phyloP scores from a whole-genome alignment of 495 filamentous ascomycete genomes.

The Aspergillus homomorphus region DNA sequence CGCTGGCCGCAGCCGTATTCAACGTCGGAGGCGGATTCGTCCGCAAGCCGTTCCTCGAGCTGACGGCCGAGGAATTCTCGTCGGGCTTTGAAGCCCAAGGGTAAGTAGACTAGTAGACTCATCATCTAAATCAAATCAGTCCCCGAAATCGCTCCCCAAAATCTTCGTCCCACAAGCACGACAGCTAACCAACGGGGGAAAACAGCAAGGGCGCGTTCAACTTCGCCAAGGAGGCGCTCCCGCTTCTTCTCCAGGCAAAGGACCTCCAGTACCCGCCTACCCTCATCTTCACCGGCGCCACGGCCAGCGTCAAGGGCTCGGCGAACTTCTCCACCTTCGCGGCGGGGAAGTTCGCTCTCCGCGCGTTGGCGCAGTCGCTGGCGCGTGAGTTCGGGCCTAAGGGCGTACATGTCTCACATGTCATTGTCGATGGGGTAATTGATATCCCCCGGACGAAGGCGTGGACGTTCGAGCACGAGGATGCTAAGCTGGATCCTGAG shows the following conservation, averaged over 20 bases:
- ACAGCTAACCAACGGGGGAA: no score
- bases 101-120: conserved; percentile 42
- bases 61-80: conserved; percentile 62
- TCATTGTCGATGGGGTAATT: conserved; percentile 85
- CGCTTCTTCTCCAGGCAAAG: conserved; percentile 63
- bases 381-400: conserved; percentile 86
- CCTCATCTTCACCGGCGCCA: conserved; percentile 84
- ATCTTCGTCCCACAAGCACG: no score
- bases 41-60: conserved; percentile 78
- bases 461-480: conserved; percentile 55
- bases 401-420: conserved; percentile 84
- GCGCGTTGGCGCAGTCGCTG: conserved; percentile 73
- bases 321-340: conserved; percentile 71
- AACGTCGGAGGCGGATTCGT: conserved; percentile 72
- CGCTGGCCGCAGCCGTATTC: conserved; percentile 75
- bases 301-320: conserved; percentile 72
- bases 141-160: no score
- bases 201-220: conserved; percentile 68
- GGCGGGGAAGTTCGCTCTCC: conserved; percentile 73
- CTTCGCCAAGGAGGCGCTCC: conserved; percentile 72
- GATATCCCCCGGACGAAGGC: conserved; percentile 71
- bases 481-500: conserved; percentile 76
- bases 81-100: conserved; percentile 54
- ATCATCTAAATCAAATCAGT: no score
- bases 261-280: conserved; percentile 62